These are phyloP conservation scores for Trichophyton rubrum DNA, from an alignment of 2,329 filamentous ascomycete species.

Conservation along the genomic window DNA sequence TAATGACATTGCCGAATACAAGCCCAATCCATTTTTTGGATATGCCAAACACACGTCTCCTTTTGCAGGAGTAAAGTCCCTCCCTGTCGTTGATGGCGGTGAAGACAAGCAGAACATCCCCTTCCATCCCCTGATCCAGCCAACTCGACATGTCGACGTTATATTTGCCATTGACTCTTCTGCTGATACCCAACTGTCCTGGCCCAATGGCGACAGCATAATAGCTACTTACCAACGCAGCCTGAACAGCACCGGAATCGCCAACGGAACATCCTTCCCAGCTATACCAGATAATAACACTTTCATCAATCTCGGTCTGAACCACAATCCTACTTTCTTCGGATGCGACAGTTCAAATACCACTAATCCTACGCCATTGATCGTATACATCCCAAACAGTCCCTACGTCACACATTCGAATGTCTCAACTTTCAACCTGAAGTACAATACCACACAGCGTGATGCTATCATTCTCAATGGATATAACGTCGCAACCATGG, in stretches of 20 bases:
- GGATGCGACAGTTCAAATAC: constrained; percentile 59
- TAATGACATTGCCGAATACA: constrained; percentile 62
- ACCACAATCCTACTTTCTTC: constrained; percentile 65
- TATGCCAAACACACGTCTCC: constrained; percentile 50
- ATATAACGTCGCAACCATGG: constrained; percentile 69
- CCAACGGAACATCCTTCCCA: constrained; percentile 60
- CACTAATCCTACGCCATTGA: constrained; percentile 47
- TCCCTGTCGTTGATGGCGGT: constrained; percentile 68
- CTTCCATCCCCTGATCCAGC: constrained; percentile 63
- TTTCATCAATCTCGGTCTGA: constrained; percentile 64
- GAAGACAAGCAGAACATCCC: constrained; percentile 70
- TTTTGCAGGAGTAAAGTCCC: constrained; percentile 40
- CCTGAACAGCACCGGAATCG: constrained; percentile 40
- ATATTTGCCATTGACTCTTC: constrained; percentile 71
- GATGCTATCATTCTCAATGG: constrained; percentile 78
- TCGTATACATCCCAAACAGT: constrained; percentile 80
- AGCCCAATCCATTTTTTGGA: constrained; percentile 62
- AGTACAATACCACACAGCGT: constrained; percentile 53
- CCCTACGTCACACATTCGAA: constrained; percentile 70
- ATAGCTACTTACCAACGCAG: constrained; percentile 62
- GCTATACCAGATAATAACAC: constrained; percentile 61
- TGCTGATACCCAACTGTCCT: constrained; percentile 55
- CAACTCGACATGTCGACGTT: constrained; percentile 58
- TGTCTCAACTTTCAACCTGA: constrained; percentile 60
- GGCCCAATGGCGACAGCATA: constrained; percentile 66